Evolutionary conservation across 805 yeast genomes (phyloP).

Genomic region (Hanseniaspora meyeri): DNA sequence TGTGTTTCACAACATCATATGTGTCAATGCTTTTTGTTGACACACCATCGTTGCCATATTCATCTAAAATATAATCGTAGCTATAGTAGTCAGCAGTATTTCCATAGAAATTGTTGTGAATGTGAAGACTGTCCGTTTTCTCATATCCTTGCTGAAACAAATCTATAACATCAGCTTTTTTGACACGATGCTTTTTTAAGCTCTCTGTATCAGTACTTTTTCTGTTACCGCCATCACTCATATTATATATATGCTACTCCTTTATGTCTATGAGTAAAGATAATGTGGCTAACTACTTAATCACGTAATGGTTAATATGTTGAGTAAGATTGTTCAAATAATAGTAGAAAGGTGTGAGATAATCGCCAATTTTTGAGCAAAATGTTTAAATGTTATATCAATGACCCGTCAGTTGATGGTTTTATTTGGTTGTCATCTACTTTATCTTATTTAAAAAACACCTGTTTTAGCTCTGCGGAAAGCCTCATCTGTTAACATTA

Average conservation of each 20-base stretch:
- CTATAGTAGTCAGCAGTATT: not conserved
- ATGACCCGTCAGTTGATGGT: too few relatives aligned
- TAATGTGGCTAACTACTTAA: too few relatives aligned
- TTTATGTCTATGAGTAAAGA: too few relatives aligned
- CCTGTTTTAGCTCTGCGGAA: too few relatives aligned
- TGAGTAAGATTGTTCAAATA: too few relatives aligned
- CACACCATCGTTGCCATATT: not conserved
- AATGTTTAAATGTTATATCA: too few relatives aligned
- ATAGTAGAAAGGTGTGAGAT: too few relatives aligned
- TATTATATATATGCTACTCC: too few relatives aligned
- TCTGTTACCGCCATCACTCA: not conserved
- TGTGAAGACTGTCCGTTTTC: not conserved
- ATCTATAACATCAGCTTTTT: not conserved
- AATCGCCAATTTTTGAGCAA: not conserved
- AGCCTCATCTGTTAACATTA: too few relatives aligned
- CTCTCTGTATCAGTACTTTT: not conserved
- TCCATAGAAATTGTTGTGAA: not conserved
- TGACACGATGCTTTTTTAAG: not conserved
- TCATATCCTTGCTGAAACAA: not conserved
- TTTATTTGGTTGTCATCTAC: too few relatives aligned
- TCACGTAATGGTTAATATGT: too few relatives aligned
- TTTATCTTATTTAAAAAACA: too few relatives aligned
- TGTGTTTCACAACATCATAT: not conserved
- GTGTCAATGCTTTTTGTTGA: not conserved
- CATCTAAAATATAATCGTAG: not conserved